Conservation (phyloP, 352 stramenopile species). For the Pythium dissimile region DNA sequence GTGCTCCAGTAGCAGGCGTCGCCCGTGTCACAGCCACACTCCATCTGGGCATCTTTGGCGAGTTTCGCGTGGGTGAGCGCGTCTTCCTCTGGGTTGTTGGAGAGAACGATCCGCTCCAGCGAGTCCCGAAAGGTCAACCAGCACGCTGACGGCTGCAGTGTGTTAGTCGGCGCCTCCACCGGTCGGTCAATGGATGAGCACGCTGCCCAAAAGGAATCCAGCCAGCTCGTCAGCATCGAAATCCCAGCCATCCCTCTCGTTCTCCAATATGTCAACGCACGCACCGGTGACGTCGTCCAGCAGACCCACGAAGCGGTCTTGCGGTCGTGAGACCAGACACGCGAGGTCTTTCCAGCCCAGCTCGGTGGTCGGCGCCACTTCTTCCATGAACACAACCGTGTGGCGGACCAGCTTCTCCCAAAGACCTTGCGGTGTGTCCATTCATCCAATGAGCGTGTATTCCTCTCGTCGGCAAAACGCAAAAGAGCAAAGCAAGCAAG, state of each 20-base stretch:
- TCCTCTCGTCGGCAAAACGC: too few species aligned
- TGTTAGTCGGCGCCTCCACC: conserved; percentile 32
- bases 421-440: too few species aligned
- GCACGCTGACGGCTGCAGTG: conserved; percentile 30
- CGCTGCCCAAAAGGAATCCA: conserved; percentile 1
- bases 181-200: conserved; percentile 34
- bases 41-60: conserved; percentile 36
- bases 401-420: conserved; percentile 19
- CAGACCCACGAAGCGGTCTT: conserved; percentile 16
- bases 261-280: too few species aligned
- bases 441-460: too few species aligned
- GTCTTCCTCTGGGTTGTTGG: not conserved
- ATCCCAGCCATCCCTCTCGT: too few species aligned
- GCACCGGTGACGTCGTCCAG: conserved; percentile 27
- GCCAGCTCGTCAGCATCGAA: not conserved
- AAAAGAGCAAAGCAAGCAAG: too few species aligned
- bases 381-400: conserved; percentile 14
- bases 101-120: conserved; percentile 17
- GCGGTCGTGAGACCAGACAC: conserved; percentile 18
- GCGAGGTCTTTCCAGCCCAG: conserved; percentile 25
- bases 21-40: conserved; percentile 66
- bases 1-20: conserved; percentile 79
- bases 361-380: conserved; percentile 3
- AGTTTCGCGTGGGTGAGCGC: not conserved
- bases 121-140: conserved; percentile 27